Base-by-base conservation (phyloP, 352 stramenopile species). In the Peronospora belbahrii region DNA sequence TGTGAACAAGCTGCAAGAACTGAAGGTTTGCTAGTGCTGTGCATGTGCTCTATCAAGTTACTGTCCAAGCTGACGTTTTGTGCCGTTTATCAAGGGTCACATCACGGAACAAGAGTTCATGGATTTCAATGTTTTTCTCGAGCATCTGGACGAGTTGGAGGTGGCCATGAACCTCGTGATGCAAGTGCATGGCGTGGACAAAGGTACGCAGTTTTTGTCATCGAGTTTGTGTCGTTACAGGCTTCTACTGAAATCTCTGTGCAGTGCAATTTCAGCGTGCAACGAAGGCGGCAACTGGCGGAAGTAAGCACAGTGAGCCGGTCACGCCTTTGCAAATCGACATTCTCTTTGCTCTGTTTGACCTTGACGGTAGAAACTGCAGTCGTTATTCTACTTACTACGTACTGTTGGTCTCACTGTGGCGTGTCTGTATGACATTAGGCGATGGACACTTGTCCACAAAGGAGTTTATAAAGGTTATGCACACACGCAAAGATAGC, bases 391-490 rank as follows among this genome's bases (percentile, higher is more conserved):
- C 41, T 24, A n/a, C 14, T 8, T 48, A 34, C 13, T 32, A 11
- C 6, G 15, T 9, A 3, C 15, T 20, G 17, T 20, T 42, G 0
- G 3, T 31, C 36, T 20, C 17, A 43, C 13, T 24, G 23, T 33
- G 38, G n/a, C n/a, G 6, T 17, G 23, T 5, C 13, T 31, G n/a
- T n/a, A n/a, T n/a, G n/a, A n/a, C n/a, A n/a, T n/a, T n/a, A 92
- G 81, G 67, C 3, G 82, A 94, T 38, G 79, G 79, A 11, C 59
- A 84, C 40, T 59, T 94, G 37, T 89, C 79, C 0, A 72, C 76
- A 5, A 85, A 72, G 15, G 82, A 94, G 40, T 91, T 94, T 48
- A 81, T 94, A 36, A 61, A 88, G 4, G 79, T 94, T 11, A 94
- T 94, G 82, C 66, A 88, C 37, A 88, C 84, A 47, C 77, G 82